These are phyloP conservation scores for Aspergillus unguis DNA, from an alignment of 2,329 filamentous ascomycete genomes.

Conservation along the genomic window DNA sequence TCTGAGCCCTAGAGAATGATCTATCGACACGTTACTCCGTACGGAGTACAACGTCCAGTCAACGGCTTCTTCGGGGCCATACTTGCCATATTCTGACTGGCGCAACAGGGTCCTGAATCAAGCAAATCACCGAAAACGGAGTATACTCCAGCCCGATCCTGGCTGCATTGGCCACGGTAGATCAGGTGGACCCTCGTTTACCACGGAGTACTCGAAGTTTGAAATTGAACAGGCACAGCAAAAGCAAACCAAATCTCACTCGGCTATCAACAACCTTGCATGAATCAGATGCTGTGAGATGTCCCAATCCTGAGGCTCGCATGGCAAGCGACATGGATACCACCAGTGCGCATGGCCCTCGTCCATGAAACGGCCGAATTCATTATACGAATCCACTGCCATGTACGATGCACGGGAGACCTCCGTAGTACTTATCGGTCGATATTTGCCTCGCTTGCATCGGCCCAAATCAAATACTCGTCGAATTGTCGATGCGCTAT, in stretches of 20 bases:
- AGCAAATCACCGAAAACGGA: neutral
- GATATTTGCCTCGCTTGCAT: conserved; percentile 8
- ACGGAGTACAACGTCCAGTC: neutral
- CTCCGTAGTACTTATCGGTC: neutral
- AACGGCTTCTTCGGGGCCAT: neutral
- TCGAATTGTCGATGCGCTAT: neutral
- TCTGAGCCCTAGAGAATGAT: neutral
- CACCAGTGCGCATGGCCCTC: neutral
- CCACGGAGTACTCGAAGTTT: neutral
- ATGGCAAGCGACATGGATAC: neutral
- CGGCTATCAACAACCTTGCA: neutral
- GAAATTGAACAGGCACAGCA: neutral
- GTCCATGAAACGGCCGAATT: neutral
- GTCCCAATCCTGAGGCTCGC: neutral
- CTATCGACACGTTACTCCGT: neutral
- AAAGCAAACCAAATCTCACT: neutral
- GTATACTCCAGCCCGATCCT: conserved; percentile 1
- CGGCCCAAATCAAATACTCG: neutral
- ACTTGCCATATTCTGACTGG: neutral
- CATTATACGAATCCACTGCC: neutral
- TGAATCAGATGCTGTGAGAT: neutral
- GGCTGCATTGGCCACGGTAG: conserved; percentile 15
- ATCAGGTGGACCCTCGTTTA: conserved; percentile 9
- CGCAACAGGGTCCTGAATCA: neutral
- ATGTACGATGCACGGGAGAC: neutral